These are phyloP conservation scores for Talaromyces nanjingensis DNA, from an alignment of 495 filamentous ascomycete species.

Conservation along the genomic window DNA sequence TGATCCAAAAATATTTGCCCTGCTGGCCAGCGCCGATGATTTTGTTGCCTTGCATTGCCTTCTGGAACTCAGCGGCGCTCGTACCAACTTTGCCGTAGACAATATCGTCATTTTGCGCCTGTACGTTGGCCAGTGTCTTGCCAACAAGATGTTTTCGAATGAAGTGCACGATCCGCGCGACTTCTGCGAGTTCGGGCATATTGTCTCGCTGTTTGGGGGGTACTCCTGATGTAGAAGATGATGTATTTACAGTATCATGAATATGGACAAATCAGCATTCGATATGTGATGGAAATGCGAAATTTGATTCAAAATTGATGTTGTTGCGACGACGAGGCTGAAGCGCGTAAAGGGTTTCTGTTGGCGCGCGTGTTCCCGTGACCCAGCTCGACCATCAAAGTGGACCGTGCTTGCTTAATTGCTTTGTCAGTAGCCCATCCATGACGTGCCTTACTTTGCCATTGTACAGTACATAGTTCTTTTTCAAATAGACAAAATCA, in stretches of 20 bases:
- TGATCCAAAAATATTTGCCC: conserved; percentile 94
- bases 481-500: neutral
- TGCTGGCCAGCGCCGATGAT: conserved; percentile 70
- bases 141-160: conserved; percentile 75
- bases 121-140: conserved; percentile 65
- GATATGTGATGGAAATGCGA: neutral
- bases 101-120: conserved; percentile 67
- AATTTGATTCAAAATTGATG: neutral
- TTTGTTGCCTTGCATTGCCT: conserved; percentile 69
- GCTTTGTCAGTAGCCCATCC: neutral
- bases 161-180: conserved; percentile 80
- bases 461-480: neutral
- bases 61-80: conserved; percentile 61
- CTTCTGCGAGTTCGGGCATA: conserved; percentile 83
- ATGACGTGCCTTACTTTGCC: neutral
- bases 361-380: conserved; percentile 18
- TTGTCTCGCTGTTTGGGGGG: neutral
- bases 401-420: neutral
- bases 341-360: conserved; percentile 10
- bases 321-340: conserved; percentile 7
- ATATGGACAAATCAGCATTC: neutral
- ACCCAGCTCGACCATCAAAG: neutral
- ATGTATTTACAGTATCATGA: neutral
- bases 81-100: conserved; percentile 87
- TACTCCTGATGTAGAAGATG: neutral